phyloP scores from a whole-genome alignment of 352 stramenopile genomes.

The Phytophthora pluvialis region DNA sequence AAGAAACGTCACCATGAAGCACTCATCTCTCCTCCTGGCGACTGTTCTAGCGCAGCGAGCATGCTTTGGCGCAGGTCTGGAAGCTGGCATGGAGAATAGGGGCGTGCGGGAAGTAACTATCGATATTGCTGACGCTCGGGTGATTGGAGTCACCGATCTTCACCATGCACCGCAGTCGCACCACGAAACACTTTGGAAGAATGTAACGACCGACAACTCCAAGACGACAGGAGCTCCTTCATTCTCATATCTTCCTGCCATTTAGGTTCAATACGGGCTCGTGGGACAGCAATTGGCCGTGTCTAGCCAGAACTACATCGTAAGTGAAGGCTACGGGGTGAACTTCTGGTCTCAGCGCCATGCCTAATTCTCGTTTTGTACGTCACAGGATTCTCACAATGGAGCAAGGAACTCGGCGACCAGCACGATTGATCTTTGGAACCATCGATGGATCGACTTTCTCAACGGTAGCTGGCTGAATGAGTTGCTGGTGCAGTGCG shows the following conservation, averaged over 20 bases:
- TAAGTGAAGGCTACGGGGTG: background rate
- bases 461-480: slow-evolving; percentile 21
- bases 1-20: slow-evolving; percentile 16
- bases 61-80: slow-evolving; percentile 5
- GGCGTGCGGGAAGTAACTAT: slow-evolving; percentile 22
- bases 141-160: slow-evolving; percentile 7
- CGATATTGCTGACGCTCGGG: slow-evolving; percentile 1
- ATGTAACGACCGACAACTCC: slow-evolving; percentile 8
- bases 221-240: background rate
- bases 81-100: background rate
- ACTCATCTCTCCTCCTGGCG: background rate
- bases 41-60: slow-evolving; percentile 3
- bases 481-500: slow-evolving; percentile 33
- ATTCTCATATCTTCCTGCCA: slow-evolving; percentile 1
- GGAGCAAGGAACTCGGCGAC: background rate
- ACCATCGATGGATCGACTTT: slow-evolving; percentile 12
- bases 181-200: slow-evolving; percentile 17
- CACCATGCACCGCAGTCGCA: background rate
- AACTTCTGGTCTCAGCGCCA: background rate
- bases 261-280: slow-evolving; percentile 17
- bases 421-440: background rate
- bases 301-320: background rate
- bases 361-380: background rate
- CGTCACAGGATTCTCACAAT: background rate
- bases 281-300: slow-evolving; percentile 10